Percentiles rank a stretch among this genome's conserved stretches.
phyloP scores from a whole-genome alignment of 257 asterid genomes.

The Solanum megistacrolobum region DNA sequence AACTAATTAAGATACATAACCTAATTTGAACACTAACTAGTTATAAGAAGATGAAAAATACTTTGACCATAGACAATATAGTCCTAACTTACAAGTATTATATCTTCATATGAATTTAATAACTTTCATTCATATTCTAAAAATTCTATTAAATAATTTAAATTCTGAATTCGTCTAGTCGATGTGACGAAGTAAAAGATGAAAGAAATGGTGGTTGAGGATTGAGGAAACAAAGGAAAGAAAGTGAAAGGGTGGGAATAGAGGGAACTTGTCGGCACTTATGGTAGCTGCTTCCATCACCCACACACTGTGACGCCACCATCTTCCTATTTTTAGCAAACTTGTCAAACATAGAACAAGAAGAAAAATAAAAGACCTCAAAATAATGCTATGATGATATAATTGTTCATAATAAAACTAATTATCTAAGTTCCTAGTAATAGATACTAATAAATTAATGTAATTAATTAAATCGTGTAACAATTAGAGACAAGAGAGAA shows the following conservation, averaged over 20 bases:
- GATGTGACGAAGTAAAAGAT: background rate
- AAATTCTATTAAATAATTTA: too few relatives aligned
- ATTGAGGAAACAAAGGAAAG: constrained; percentile 6
- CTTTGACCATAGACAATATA: background rate
- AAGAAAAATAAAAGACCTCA: background rate
- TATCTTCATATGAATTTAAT: too few relatives aligned
- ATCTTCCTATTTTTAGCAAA: background rate
- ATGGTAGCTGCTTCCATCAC: constrained; percentile 14
- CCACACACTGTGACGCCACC: constrained; percentile 4
- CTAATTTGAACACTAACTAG: background rate
- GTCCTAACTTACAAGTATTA: background rate
- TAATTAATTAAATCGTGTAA: background rate
- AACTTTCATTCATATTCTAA: too few relatives aligned
- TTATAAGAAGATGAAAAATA: background rate
- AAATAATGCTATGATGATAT: background rate
- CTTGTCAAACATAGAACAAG: background rate
- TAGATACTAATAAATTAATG: background rate
- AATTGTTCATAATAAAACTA: background rate
- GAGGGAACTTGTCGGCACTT: constrained; percentile 24
- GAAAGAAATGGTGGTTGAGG: background rate
- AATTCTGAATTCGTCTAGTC: background rate
- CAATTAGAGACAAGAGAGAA: too few relatives aligned
- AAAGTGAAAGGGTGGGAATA: constrained; percentile 4
- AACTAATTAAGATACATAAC: background rate
- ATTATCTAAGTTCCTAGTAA: background rate